Evolutionary conservation across 176 grass and related monocot species (phyloP).

Genomic region (Guadua angustifolia): DNA sequence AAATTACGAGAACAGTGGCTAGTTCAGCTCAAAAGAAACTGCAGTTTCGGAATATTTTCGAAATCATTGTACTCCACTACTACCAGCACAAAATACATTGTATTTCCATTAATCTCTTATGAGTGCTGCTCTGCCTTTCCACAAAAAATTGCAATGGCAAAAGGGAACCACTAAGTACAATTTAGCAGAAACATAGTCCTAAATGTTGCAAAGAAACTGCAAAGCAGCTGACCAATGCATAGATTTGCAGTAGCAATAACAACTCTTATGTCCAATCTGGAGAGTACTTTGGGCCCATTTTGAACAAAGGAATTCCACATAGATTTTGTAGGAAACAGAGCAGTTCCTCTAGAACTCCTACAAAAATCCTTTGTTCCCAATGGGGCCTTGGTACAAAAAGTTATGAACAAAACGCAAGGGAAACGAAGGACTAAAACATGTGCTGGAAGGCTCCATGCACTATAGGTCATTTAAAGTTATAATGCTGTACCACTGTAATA

Average conservation of each 20-base stretch:
- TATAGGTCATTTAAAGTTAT: background rate
- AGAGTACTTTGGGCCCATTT: background rate
- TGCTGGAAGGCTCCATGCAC: background rate
- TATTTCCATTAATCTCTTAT: background rate
- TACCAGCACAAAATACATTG: background rate
- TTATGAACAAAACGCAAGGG: background rate
- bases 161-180: background rate
- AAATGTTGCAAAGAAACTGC: background rate
- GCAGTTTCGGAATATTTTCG: background rate
- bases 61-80: background rate
- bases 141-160: too few species aligned
- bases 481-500: background rate
- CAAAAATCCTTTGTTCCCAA: background rate
- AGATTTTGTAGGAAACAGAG: too few species aligned
- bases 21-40: background rate
- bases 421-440: background rate
- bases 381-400: background rate
- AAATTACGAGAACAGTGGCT: background rate
- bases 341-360: background rate
- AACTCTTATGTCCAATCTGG: conserved; percentile 3
- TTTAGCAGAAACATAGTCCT: background rate
- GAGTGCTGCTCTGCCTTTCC: background rate
- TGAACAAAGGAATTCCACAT: background rate
- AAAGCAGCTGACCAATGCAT: background rate
- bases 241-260: background rate